Evolutionary conservation across 345 rosid species (phyloP).

Genomic region (Gossypioides kirkii): DNA sequence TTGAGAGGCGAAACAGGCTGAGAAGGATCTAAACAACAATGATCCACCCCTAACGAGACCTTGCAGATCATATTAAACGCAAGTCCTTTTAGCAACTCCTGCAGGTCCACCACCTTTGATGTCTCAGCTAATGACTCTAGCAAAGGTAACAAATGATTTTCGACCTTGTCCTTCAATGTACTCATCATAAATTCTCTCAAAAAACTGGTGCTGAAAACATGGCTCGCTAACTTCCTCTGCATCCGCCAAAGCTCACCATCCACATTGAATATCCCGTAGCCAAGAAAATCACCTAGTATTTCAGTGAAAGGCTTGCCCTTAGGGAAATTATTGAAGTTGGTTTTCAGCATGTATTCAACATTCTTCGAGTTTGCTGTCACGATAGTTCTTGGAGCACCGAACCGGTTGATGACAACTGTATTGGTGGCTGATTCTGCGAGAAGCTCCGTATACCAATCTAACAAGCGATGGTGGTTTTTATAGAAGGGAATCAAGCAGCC

Average conservation of each 20-base stretch:
- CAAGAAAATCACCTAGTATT: slow-evolving; percentile 72
- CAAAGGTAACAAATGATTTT: slow-evolving; percentile 38
- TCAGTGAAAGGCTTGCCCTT: slow-evolving; percentile 86
- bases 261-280: slow-evolving; percentile 63
- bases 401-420: slow-evolving; percentile 53
- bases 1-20: slow-evolving; percentile 30
- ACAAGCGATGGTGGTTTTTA: slow-evolving; percentile 49
- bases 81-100: slow-evolving; percentile 49
- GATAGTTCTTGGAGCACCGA: slow-evolving; percentile 55
- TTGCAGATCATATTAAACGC: slow-evolving; percentile 43
- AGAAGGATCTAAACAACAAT: slow-evolving; percentile 30
- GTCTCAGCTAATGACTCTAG: slow-evolving; percentile 31
- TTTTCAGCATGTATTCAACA: slow-evolving; percentile 72
- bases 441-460: slow-evolving; percentile 83
- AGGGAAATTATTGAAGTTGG: slow-evolving; percentile 80
- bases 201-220: slow-evolving; percentile 40
- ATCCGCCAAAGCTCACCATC: slow-evolving; percentile 55
- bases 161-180: slow-evolving; percentile 35
- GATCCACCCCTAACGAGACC: slow-evolving; percentile 49
- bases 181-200: slow-evolving; percentile 33
- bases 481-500: slow-evolving; percentile 73
- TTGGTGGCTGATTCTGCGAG: slow-evolving; percentile 47
- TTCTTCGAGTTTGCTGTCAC: slow-evolving; percentile 71
- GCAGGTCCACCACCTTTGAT: slow-evolving; percentile 38
- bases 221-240: slow-evolving; percentile 53